Percentiles rank a stretch among this genome's conserved stretches.
These are phyloP conservation scores for Colletotrichum sp. DNA, from an alignment of 2,329 filamentous ascomycete species.

Conservation along the genomic window DNA sequence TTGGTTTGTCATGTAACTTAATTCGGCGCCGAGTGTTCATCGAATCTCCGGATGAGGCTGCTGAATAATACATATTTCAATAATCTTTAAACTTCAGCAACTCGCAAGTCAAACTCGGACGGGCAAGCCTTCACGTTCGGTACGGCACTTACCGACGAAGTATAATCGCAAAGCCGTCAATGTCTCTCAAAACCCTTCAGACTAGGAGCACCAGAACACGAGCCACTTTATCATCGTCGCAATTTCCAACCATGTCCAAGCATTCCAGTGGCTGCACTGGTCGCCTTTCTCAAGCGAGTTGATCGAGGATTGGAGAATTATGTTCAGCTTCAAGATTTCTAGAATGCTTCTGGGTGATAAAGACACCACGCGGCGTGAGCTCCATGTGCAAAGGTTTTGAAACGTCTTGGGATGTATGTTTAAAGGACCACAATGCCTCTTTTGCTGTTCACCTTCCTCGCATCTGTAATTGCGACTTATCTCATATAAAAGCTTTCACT, in stretches of 20 bases:
- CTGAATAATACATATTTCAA: background rate
- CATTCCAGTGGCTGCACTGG: accelerated
- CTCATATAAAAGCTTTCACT: accelerated
- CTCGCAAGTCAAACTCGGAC: background rate
- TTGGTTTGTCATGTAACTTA: background rate
- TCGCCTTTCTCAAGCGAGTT: background rate
- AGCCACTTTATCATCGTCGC: background rate
- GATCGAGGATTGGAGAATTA: background rate
- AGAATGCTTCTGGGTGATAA: background rate
- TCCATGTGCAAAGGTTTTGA: background rate
- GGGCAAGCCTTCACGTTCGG: background rate
- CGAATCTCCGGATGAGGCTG: background rate
- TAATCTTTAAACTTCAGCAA: background rate
- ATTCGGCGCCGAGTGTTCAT: background rate
- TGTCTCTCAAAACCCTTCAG: background rate
- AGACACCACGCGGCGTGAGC: accelerated
- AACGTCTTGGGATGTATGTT: accelerated
- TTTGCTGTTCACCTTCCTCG: background rate
- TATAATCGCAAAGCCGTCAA: background rate
- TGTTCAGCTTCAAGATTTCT: background rate
- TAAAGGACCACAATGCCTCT: accelerated
- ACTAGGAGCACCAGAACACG: background rate
- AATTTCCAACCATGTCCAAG: background rate
- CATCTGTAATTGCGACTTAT: accelerated
- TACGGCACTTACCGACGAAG: background rate